These are phyloP conservation scores for Hymenoscyphus occultus DNA, from an alignment of 2,329 filamentous ascomycete genomes.

Conservation along the genomic window DNA sequence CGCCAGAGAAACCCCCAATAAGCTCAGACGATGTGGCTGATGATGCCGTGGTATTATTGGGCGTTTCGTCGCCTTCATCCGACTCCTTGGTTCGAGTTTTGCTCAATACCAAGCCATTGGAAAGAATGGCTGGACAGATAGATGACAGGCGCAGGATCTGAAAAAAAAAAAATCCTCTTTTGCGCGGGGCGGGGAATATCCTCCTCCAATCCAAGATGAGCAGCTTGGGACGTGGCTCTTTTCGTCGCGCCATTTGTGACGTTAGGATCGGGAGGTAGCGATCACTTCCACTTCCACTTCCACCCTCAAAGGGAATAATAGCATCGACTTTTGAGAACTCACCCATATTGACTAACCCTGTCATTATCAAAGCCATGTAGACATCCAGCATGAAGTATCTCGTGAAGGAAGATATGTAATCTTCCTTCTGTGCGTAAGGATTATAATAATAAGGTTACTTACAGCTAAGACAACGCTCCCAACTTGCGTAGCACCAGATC, in stretches of 20 bases:
- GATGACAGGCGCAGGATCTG: constrained; percentile 4
- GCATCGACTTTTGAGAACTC: background rate
- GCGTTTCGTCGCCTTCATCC: background rate
- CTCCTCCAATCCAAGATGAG: background rate
- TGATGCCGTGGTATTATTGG: background rate
- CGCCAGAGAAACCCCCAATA: background rate
- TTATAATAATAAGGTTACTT: constrained; percentile 8
- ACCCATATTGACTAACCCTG: too few relatives aligned
- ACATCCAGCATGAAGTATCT: background rate
- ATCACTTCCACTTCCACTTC: too few relatives aligned
- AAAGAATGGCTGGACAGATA: constrained; percentile 2
- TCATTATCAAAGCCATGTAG: background rate
- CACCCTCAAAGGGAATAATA: background rate
- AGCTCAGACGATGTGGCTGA: background rate
- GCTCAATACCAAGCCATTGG: constrained; percentile 2
- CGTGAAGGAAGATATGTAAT: background rate
- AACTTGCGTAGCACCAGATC: constrained; percentile 6
- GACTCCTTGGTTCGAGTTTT: background rate
- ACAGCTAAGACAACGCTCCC: background rate
- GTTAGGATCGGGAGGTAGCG: background rate
- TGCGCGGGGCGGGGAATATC: background rate
- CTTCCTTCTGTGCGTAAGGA: background rate
- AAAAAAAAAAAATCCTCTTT: background rate
- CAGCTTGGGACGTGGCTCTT: background rate
- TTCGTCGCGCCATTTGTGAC: background rate